Evolutionary conservation across 768 basidiomycete genomes (phyloP).

Genomic region (Nidularia pulvinata): DNA sequence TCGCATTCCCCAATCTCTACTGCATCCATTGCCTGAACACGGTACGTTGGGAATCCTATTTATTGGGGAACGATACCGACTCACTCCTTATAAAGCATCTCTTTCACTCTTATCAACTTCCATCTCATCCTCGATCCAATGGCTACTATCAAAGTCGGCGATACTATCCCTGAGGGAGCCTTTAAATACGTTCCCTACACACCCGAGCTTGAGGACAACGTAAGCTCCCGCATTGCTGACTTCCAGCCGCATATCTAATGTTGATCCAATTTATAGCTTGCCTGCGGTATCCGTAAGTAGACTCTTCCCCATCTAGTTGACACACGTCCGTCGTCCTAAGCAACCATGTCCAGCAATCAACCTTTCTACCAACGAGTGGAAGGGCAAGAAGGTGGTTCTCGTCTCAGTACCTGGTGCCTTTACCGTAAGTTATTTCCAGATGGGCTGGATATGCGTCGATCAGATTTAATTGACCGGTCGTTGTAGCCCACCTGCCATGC

Average conservation of each 20-base stretch:
- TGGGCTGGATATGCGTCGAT: no score
- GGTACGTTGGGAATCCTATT: no score
- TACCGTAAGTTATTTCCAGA: conserved; percentile 64
- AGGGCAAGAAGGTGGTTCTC: conserved; percentile 81
- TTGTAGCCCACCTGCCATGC: conserved; percentile 63
- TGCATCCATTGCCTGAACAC: no score
- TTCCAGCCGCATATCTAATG: conserved; percentile 3
- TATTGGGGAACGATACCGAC: no score
- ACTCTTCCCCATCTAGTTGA: neutral
- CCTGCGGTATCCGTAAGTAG: conserved; percentile 65
- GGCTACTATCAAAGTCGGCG: conserved; percentile 31
- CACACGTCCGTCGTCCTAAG: no score
- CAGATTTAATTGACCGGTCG: no score
- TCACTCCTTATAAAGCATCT: no score
- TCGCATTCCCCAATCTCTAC: no score
- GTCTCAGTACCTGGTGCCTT: conserved; percentile 83
- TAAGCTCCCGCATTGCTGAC: conserved; percentile 25
- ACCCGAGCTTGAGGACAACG: conserved; percentile 60
- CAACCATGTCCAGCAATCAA: conserved; percentile 35
- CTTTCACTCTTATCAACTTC: conserved; percentile 4
- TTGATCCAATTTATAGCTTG: conserved; percentile 37
- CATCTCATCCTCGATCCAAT: conserved; percentile 9
- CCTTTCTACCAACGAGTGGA: conserved; percentile 65
- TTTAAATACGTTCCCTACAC: conserved; percentile 58
- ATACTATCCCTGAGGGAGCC: conserved; percentile 34